phyloP scores from a whole-genome alignment of 2,329 filamentous ascomycete species.

The Botrytis paeoniae region DNA sequence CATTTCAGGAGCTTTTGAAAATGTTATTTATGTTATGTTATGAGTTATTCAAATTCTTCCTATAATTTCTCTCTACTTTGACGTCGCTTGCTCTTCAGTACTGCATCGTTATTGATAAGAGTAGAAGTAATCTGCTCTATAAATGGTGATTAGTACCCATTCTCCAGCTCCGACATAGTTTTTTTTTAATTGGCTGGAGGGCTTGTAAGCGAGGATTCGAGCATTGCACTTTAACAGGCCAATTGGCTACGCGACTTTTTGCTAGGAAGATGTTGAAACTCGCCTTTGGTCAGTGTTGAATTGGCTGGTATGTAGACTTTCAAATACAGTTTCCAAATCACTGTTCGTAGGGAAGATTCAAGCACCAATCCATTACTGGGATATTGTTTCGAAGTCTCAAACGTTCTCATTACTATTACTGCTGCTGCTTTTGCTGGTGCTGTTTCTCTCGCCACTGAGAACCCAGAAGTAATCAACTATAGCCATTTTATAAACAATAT shows the following conservation, averaged over 20 bases:
- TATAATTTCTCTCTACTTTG: not conserved
- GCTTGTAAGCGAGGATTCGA: not conserved
- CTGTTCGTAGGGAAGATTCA: not conserved
- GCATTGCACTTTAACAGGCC: not conserved
- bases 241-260: not conserved
- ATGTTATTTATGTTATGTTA: not conserved
- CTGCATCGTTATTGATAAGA: not conserved
- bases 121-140: not conserved
- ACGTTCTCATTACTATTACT: not conserved
- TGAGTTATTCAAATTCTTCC: not conserved
- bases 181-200: not conserved
- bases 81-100: not conserved
- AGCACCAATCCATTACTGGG: not conserved
- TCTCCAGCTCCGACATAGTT: not conserved
- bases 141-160: not conserved
- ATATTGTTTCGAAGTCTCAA: not conserved
- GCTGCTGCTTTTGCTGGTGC: not conserved
- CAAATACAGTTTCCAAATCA: not conserved
- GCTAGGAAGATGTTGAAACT: not conserved
- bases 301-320: not conserved
- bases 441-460: not conserved
- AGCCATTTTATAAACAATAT: not conserved
- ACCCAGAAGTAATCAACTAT: not conserved
- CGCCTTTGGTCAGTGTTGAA: not conserved
- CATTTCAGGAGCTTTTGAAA: not conserved